Evolutionary conservation across 371 early-diverging fungal genomes (phyloP), one percentile per base, ranked within the genome.

Genomic region (Mortierella sp.): DNA sequence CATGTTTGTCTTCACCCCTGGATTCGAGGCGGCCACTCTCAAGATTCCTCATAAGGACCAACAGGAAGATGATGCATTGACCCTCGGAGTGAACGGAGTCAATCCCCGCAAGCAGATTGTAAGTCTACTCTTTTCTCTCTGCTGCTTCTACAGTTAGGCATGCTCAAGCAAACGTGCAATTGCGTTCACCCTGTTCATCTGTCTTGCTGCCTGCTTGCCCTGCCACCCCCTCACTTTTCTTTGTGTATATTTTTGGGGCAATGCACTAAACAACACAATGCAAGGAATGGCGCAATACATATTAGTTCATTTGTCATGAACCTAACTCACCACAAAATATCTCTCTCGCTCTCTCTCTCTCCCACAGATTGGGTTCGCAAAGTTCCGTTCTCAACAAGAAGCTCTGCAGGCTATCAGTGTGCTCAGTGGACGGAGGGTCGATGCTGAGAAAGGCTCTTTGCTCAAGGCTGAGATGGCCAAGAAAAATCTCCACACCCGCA

Each of bases 381-480:
- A 96, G 72, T 97, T 97, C 79, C 88, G 91, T 54, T 87, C 95
- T 46, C 89, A 92, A 11, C 73, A 86, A 42, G 94, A 95, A 55
- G 97, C 98, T 2, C 78, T 94, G 32, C 90, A 93, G 62, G 98
- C 98, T 5, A 86, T 93, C 42, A 92, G 95, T 59, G 83, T 94
- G n/a, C 85, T 97, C 53, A 94, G 86, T 37, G 97, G 97, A 5
- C 88, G 94, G 60, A 90, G 88, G 57, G 89, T 96, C 21, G 97
- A 97, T 70, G 88, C 90, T 14, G 96, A 97, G 60, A 85, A 86
- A 28, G 92, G 92, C 23, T 89, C 89, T 28, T 79, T 94, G 24
- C 86, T 98, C 47, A 96, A 96, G 80, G 97, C 96, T 6, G 98
- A 98, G 68, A 91, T 97, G 91, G 98, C 97, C 42, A 96, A 95